Conservation (phyloP, 73 alveolate genomes). For the Paraurostyla sp. region DNA sequence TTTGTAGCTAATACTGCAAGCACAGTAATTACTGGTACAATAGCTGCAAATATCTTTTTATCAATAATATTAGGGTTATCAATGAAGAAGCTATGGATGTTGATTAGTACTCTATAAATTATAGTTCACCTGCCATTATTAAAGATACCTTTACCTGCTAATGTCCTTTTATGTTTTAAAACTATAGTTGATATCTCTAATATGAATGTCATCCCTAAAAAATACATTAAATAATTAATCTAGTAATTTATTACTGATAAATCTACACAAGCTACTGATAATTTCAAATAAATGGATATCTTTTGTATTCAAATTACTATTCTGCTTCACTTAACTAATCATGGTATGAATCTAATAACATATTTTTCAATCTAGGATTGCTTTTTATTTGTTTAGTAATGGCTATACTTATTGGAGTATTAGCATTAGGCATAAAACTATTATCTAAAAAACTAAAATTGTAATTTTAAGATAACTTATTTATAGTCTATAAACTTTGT, state of each 20-base stretch:
- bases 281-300: slow-evolving; percentile 41
- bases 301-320: background rate
- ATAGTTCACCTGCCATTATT: slow-evolving; percentile 11
- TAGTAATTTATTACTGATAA: no score
- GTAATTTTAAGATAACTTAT: background rate
- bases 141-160: background rate
- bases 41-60: background rate
- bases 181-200: background rate
- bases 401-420: background rate
- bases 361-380: background rate
- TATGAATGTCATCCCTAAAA: background rate
- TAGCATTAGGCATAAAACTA: background rate
- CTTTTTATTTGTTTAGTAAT: background rate
- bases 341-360: slow-evolving; percentile 28
- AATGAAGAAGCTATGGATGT: slow-evolving; percentile 37
- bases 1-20: background rate
- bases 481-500: background rate
- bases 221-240: background rate
- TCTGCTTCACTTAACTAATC: background rate
- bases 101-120: background rate
- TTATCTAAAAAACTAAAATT: background rate
- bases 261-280: background rate
- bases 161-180: background rate
- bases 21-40: background rate
- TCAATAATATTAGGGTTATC: background rate